Evolutionary conservation across 75 land plant genomes (phyloP), one percentile per base, ranked within the genome.

Genomic region (Adiantum capillusveneris): DNA sequence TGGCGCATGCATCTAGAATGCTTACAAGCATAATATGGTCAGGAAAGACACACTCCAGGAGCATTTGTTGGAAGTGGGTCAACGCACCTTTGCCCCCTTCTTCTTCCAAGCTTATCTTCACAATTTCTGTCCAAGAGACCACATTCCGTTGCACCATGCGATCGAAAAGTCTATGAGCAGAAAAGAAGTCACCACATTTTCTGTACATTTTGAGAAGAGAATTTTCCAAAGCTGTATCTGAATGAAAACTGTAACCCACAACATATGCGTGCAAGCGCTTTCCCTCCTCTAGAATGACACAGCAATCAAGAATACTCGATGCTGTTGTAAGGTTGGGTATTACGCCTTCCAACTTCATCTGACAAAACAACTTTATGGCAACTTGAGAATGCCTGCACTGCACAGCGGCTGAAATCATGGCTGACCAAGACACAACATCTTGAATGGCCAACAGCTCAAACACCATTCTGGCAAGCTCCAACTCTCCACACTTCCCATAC

Each of bases 81-180:
- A 78, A 69, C n/a, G 79, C 79, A 26, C 67, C 65, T 55, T 72
- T 74, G 25, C 59, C 64, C 1, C 63, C 62, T 3, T 69, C 72
- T 53, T 31, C 52, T 5, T 75, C 50, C 12, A 53, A 67, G 65
- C 51, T 68, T 1, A 66, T 67, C 75, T 60, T 71, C 0, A 67
- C 25, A 70, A 82, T 58, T 6, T 70, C 73, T 53, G 72, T 78
- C 79, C 85, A 79, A 2, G 79, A 44, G 41, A 80, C 70, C 42
- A 68, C 68, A 65, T 80, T 75, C 2, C 45, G 48, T 17, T 28
- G 36, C n/a, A 63, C 56, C 58, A 68, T 19, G 3, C 20, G 22
- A 30, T 25, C 17, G 52, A 34, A 19, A 58, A 37, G 14, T 54
- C 65, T 22, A 43, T 44, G 6, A 39, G 77, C 77, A 9, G 43